phyloP scores from a whole-genome alignment of 345 rosid genomes.

The Acer campestre region DNA sequence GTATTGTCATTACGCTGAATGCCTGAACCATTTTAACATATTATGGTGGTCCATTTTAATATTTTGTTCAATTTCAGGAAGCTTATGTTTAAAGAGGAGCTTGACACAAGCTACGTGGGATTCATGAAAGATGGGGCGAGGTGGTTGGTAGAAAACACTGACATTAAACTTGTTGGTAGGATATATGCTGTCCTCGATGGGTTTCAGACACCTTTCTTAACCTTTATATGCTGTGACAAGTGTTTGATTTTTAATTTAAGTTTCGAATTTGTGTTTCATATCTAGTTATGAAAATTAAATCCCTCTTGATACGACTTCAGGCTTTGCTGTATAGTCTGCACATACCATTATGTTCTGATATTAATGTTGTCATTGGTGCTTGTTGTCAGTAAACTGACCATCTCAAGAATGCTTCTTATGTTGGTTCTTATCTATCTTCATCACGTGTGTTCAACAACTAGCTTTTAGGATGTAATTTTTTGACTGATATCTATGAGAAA shows the following conservation, averaged over 20 bases:
- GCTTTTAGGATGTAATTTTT: too few species aligned
- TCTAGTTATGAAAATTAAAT: too few species aligned
- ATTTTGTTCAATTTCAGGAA: conserved; percentile 44
- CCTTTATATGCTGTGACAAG: background rate
- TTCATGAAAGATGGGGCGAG: conserved; percentile 83
- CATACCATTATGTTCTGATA: background rate
- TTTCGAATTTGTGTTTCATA: too few species aligned
- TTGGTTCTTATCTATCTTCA: too few species aligned
- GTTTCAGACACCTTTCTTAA: background rate
- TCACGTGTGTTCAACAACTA: too few species aligned
- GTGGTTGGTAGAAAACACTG: conserved; percentile 91
- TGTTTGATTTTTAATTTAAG: background rate
- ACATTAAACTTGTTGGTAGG: conserved; percentile 83
- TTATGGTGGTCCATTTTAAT: background rate
- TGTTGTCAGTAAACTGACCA: too few species aligned
- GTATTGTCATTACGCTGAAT: background rate
- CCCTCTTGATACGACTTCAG: background rate
- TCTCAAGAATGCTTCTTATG: too few species aligned
- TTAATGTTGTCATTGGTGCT: background rate
- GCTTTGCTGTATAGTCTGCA: background rate
- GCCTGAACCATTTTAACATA: background rate
- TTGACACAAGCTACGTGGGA: conserved; percentile 84
- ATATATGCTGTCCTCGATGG: background rate
- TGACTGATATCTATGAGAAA: too few species aligned
- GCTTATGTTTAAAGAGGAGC: conserved; percentile 73